A percentile compares a stretch with the other conserved stretches of the same genome.
These are phyloP conservation scores for Xanthoceras sorbifolium DNA, from an alignment of 345 rosid genomes.

Conservation along the genomic window DNA sequence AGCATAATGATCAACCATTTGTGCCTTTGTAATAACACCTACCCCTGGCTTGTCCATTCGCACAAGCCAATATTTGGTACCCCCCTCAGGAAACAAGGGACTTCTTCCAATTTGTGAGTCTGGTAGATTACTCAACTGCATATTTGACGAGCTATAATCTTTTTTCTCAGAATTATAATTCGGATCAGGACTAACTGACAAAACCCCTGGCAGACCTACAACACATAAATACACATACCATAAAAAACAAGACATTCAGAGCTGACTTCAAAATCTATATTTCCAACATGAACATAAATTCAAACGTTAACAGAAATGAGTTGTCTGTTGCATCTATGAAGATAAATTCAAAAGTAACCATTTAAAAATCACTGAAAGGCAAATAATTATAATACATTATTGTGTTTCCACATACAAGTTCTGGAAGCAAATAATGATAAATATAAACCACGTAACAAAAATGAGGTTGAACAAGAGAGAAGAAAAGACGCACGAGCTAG, in stretches of 20 bases:
- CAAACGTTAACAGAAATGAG: too few species aligned
- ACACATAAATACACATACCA: not conserved
- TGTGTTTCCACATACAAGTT: not conserved
- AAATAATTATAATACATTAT: not conserved
- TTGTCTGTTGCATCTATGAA: not conserved
- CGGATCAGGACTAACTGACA: constrained; percentile 63
- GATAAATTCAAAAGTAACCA: not conserved
- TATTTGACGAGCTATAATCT: constrained; percentile 36
- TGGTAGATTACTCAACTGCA: constrained; percentile 11
- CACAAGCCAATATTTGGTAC: constrained; percentile 74
- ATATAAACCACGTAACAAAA: not conserved
- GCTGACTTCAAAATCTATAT: not conserved
- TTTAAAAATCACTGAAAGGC: not conserved
- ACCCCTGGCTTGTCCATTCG: constrained; percentile 70
- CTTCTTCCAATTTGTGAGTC: constrained; percentile 29
- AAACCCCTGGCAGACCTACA: constrained; percentile 73
- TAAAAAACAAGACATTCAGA: constrained; percentile 1
- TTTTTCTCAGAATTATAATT: constrained; percentile 49
- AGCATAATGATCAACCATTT: constrained; percentile 86
- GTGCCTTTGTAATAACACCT: constrained; percentile 82
- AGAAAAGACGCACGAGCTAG: constrained; percentile 49
- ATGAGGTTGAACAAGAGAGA: not conserved
- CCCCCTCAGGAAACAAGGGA: constrained; percentile 59
- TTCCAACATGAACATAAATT: not conserved
- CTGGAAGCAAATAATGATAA: not conserved